Evolutionary conservation across 257 asterid species (phyloP), one percentile per base, ranked within the genome.

Genomic region (Nicotiana otophora): DNA sequence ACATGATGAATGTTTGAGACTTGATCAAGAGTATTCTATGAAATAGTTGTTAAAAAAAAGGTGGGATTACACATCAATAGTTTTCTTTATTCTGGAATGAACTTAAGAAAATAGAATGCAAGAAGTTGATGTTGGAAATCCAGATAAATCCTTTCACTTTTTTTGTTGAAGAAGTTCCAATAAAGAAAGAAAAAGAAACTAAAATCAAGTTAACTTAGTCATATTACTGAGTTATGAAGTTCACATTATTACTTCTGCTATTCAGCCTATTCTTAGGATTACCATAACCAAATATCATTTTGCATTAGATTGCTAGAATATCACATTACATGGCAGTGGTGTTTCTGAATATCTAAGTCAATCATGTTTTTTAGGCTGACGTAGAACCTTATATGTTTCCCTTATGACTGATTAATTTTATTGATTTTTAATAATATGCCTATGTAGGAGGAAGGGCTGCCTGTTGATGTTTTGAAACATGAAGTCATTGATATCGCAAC

Each of bases 401-500:
- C 30, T 74, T 19, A 6, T 60, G 23, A 15, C 72, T 67, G 20
- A 30, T 77, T 60, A 63, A 10, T 7, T 8, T 12, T 20, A 60
- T 72, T 68, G 26, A 39, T 16, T 53, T 68, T n/a, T 20, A 8
- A 46, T 70, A 68, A 12, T 30, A 5, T 57, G 67, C 23, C 51
- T 16, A 23, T 70, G 67, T 46, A 91, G 93, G 91, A 85, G 84
- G 92, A 88, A 76, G 57, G 5, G 16, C 33, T 77, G 0, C 61
- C 75, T 39, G 8, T 86, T 17, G 81, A 81, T 85, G 81, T 74
- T 86, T 80, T 86, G 72, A 88, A 89, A 85, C 89, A 87, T 28
- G 87, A 85, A 85, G 84, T 84, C 6, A 83, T 86, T 58, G 91
- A 92, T 83, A 91, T 87, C 84, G 96, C 95, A 31, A 72, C 82